A percentile compares a stretch with the other conserved stretches of the same genome.
Evolutionary conservation across 2,329 filamentous ascomycete genomes (phyloP).

Genomic region (Xylariaceae sp.): DNA sequence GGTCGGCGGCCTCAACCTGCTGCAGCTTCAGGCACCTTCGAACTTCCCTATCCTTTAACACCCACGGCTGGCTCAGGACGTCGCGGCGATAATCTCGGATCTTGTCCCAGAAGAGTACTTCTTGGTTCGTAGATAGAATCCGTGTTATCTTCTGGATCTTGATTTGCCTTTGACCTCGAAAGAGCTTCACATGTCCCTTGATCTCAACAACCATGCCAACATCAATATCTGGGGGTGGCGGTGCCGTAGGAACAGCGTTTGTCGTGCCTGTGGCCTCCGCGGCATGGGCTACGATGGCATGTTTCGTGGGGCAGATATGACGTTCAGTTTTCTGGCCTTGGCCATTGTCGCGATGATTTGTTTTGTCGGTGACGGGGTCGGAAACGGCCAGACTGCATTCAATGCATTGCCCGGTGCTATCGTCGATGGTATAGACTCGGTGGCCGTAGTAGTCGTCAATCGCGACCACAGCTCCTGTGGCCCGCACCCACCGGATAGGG

Average conservation of each 20-base stretch:
- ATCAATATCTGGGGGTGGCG: conserved; percentile 42
- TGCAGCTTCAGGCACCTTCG: conserved; percentile 57
- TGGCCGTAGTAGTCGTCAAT: conserved; percentile 57
- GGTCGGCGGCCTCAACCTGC: conserved; percentile 41
- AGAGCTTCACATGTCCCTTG: conserved; percentile 59
- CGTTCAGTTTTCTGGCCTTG: background rate
- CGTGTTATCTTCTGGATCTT: conserved; percentile 57
- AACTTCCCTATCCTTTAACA: conserved; percentile 56
- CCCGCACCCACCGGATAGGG: conserved; percentile 76
- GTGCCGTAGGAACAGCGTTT: conserved; percentile 1
- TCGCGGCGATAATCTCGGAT: conserved; percentile 55
- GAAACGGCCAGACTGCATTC: conserved; percentile 50
- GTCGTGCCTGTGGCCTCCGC: conserved; percentile 1
- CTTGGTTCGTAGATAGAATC: conserved; percentile 60
- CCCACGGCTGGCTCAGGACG: conserved; percentile 61
- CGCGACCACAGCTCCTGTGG: conserved; percentile 74
- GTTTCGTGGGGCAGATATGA: background rate
- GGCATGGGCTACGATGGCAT: background rate
- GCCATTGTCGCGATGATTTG: background rate
- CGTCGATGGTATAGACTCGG: conserved; percentile 66
- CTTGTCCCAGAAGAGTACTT: conserved; percentile 67
- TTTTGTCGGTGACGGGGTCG: conserved; percentile 23
- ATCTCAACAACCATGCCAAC: conserved; percentile 64
- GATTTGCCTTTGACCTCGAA: conserved; percentile 58
- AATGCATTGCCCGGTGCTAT: conserved; percentile 67